Percentiles rank a stretch among this genome's conserved stretches.
phyloP scores from a whole-genome alignment of 2,329 filamentous ascomycete genomes.

The Drechslerella coelobrocha region DNA sequence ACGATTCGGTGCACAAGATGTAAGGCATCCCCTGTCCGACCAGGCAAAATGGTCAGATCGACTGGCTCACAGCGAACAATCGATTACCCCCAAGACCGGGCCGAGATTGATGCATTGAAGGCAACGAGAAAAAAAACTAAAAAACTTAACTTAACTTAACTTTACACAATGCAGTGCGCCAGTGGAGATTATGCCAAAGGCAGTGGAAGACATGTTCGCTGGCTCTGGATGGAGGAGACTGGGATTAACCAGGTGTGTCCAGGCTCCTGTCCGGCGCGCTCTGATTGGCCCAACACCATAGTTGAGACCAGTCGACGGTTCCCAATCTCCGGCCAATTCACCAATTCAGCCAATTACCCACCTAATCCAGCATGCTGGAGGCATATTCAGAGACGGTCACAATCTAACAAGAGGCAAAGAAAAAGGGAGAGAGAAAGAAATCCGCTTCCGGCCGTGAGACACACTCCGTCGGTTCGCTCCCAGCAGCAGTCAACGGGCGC shows the following conservation, averaged over 20 bases:
- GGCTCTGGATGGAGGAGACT: conserved; percentile 8
- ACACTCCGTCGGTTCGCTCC: neutral
- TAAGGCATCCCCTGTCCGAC: neutral
- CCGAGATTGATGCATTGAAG: neutral
- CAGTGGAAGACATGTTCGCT: conserved; percentile 6
- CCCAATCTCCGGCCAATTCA: conserved; percentile 46
- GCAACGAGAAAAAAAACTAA: neutral
- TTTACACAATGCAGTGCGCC: too few relatives aligned
- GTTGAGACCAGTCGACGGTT: conserved; percentile 1
- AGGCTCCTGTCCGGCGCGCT: neutral
- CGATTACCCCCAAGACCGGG: neutral
- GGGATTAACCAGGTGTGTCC: conserved; percentile 8
- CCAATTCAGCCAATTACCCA: conserved; percentile 41
- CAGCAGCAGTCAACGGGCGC: conserved; percentile 24
- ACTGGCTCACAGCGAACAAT: neutral
- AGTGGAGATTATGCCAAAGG: conserved; percentile 39
- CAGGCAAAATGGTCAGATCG: neutral
- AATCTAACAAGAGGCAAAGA: conserved; percentile 5
- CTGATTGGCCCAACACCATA: conserved; percentile 32
- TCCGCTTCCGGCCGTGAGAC: neutral
- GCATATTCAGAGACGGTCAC: conserved; percentile 15
- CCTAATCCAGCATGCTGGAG: conserved; percentile 3
- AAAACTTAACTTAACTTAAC: too few relatives aligned
- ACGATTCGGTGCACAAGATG: neutral
- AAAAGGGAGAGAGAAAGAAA: conserved; percentile 3